Percentiles rank a stretch among this genome's conserved stretches.
phyloP scores from a whole-genome alignment of 23 red algal species.

The Gracilaria vermiculophylla region DNA sequence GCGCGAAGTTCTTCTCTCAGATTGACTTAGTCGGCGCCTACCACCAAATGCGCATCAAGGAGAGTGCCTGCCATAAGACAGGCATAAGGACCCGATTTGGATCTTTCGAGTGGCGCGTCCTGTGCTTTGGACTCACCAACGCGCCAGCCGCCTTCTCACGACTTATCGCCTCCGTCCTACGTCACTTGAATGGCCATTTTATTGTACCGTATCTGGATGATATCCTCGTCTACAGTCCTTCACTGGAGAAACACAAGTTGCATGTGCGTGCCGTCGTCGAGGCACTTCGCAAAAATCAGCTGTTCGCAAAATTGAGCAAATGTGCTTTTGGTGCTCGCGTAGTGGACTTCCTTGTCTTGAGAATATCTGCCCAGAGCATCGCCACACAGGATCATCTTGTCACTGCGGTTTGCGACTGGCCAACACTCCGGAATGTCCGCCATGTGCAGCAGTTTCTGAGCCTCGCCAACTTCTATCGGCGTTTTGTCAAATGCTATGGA shows the following conservation, averaged over 20 bases:
- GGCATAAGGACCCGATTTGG: conserved; percentile 22
- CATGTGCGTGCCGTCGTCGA: not conserved
- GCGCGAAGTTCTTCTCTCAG: conserved; percentile 20
- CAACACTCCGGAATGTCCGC: not conserved
- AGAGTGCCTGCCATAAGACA: conserved; percentile 3
- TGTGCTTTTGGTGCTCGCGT: not conserved
- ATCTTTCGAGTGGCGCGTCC: not conserved
- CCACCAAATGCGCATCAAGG: not conserved
- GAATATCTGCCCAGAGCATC: not conserved
- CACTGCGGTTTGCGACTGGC: not conserved
- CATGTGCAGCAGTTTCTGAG: conserved; percentile 13
- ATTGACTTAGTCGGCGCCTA: conserved; percentile 17
- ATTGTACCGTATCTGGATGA: not conserved
- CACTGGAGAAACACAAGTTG: not conserved
- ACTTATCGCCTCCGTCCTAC: not conserved
- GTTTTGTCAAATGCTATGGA: not conserved
- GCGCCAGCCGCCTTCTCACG: not conserved
- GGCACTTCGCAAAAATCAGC: not conserved
- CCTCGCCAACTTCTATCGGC: conserved; percentile 7
- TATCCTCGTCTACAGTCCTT: not conserved
- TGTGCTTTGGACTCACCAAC: conserved; percentile 15
- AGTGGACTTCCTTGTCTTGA: not conserved
- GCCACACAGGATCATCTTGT: not conserved
- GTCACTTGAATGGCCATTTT: not conserved
- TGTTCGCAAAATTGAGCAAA: not conserved